Evolutionary conservation across 148 eudicot species (phyloP), one percentile per base, ranked within the genome.

Genomic region (Linanthus parryae): DNA sequence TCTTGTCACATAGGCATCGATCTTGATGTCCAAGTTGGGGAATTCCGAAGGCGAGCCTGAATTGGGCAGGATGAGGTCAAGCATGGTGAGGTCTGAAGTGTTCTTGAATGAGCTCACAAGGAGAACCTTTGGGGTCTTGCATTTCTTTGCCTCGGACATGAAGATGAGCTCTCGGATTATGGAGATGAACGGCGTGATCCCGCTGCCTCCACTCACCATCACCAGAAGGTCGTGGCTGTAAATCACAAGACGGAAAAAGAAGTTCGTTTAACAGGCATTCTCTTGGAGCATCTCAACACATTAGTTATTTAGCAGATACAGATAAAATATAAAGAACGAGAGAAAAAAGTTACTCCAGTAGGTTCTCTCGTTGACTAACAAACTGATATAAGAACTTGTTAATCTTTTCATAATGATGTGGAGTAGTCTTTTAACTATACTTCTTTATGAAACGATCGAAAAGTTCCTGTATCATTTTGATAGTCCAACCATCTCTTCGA

Each of bases 131-230:
- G 97, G 97, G 48, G 75, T 72, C 35, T 61, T 66, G 63, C 41
- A 18, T 55, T 74, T 78, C 12, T 68, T 26, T 1, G 65, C 58
- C 13, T 81, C 30, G 70, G 58, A 68, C 14, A 50, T 22, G 57
- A 17, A 77, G 38, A 83, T 65, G 35, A 91, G 72, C 57, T 91
- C 87, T 39, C 82, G 61, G 44, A 91, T 76, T 20, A 91, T 70
- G 5, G 97, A 86, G 56, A 81, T 72, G 65, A 91, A 81, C 8
- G 97, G 97, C 19, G 97, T 77, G 21, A 91, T 81, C 11, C 97
- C 97, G 48, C 94, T 91, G 7, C 97, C 97, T 72, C 97, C 97
- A 61, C 94, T 78, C 33, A 91, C 72, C 94, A 91, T 65, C 67
- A 91, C 84, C 9, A 91, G 58, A 22, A 54, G 70, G 38, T 91